Evolutionary conservation across 768 basidiomycete genomes (phyloP).

Genomic region (Termitomyces sp.): DNA sequence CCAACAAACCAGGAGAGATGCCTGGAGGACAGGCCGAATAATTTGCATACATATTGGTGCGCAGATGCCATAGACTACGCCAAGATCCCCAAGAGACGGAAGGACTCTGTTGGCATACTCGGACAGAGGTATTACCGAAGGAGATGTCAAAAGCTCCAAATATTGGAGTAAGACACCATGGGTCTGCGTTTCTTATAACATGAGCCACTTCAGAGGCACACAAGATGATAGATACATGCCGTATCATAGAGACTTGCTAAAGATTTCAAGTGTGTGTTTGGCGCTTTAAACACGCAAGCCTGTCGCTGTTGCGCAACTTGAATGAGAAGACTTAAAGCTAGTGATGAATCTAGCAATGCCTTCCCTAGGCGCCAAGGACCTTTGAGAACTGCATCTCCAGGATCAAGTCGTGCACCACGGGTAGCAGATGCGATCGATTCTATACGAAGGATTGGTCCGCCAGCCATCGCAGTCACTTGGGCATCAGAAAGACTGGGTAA

Average conservation of each 20-base stretch:
- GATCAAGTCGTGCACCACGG: conserved; percentile 71
- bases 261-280: conserved; percentile 78
- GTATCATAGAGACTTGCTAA: conserved; percentile 85
- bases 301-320: conserved; percentile 91
- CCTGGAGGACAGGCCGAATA: conserved; percentile 74
- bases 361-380: conserved; percentile 66
- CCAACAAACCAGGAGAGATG: conserved; percentile 51
- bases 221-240: conserved; percentile 41
- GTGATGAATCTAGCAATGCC: conserved; percentile 57
- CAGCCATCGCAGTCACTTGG: conserved; percentile 87
- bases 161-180: conserved; percentile 93
- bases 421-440: conserved; percentile 82
- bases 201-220: conserved; percentile 5
- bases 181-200: conserved; percentile 43
- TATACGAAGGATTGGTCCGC: conserved; percentile 79
- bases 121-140: conserved; percentile 57
- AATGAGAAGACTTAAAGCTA: conserved; percentile 87
- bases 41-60: conserved; percentile 93
- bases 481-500: conserved; percentile 84
- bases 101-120: conserved; percentile 73
- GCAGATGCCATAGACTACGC: conserved; percentile 72
- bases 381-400: conserved; percentile 56
- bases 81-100: conserved; percentile 71
- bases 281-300: conserved; percentile 70
- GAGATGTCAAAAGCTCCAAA: conserved; percentile 78